Conservation (phyloP, 441 rosid genomes). For the Pelargonium australe region DNA sequence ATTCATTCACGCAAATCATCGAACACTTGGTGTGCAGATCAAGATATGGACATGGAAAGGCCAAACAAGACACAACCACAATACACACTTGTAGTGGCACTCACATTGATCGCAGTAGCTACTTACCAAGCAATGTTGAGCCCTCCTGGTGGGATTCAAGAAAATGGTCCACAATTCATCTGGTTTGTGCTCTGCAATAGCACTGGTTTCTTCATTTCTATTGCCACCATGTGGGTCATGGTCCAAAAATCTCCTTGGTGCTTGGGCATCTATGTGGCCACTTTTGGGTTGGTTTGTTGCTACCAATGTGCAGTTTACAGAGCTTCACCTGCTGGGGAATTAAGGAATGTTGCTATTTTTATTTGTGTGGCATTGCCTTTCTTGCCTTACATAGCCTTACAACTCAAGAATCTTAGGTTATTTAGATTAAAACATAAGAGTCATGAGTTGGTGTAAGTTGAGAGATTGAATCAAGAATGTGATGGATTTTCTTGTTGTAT, state of each 20-base stretch:
- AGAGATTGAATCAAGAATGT: neutral
- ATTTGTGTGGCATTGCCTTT: neutral
- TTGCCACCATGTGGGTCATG: constrained; percentile 4
- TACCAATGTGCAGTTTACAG: neutral
- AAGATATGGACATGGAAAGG: too few relatives aligned
- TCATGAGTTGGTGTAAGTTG: neutral
- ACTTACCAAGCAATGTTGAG: constrained; percentile 2
- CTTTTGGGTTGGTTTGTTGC: neutral
- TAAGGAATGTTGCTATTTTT: neutral
- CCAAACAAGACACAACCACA: too few relatives aligned
- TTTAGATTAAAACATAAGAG: neutral
- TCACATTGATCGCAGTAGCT: constrained; percentile 1
- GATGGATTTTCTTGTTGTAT: neutral
- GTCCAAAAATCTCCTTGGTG: neutral
- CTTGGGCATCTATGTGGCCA: neutral
- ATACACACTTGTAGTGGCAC: neutral
- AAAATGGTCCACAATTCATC: neutral
- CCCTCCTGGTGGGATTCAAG: neutral
- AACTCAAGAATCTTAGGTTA: neutral
- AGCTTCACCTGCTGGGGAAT: neutral
- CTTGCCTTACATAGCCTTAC: neutral
- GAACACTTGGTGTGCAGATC: neutral
- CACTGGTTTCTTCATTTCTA: neutral
- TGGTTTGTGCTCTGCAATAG: neutral
- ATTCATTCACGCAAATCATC: neutral